phyloP scores from a whole-genome alignment of 768 basidiomycete species.

The Dendrothele bispora region DNA sequence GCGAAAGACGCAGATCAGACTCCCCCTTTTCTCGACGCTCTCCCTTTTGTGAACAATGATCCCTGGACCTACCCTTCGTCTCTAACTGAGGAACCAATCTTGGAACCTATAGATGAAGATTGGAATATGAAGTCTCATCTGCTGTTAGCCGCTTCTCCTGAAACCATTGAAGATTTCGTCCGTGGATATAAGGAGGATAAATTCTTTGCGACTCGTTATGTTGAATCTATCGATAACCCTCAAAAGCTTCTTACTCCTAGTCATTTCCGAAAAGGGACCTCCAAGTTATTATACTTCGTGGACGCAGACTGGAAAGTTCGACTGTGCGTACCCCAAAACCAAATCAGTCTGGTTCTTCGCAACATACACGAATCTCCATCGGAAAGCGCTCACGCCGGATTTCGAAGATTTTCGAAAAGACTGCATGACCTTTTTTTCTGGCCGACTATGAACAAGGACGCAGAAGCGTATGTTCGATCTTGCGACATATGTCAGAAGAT shows the following conservation, averaged over 20 bases:
- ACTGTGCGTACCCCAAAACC: conserved; percentile 14
- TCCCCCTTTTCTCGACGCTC: no score
- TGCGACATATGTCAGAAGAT: conserved; percentile 27
- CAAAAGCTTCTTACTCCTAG: no score
- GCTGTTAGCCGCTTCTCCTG: no score
- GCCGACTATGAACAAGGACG: conserved; percentile 12
- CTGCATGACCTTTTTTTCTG: conserved; percentile 10
- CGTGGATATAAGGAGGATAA: background rate
- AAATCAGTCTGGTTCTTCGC: conserved; percentile 3
- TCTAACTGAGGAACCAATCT: no score
- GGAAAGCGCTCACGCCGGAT: no score
- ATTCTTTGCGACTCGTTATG: background rate
- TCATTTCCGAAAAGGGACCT: conserved; percentile 7
- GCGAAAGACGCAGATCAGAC: no score
- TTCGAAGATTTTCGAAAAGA: conserved; percentile 8
- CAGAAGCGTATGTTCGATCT: conserved; percentile 3
- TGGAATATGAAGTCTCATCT: no score
- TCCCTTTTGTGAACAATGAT: no score
- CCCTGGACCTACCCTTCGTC: no score
- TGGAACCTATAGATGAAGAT: no score
- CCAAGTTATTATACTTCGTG: conserved; percentile 16
- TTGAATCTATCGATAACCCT: background rate
- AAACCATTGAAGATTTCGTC: background rate
- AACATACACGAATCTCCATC: conserved; percentile 17
- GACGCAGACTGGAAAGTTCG: conserved; percentile 19